Evolutionary conservation across 192 early-diverging fungal species (phyloP).

Genomic region (Dissophora ornata): DNA sequence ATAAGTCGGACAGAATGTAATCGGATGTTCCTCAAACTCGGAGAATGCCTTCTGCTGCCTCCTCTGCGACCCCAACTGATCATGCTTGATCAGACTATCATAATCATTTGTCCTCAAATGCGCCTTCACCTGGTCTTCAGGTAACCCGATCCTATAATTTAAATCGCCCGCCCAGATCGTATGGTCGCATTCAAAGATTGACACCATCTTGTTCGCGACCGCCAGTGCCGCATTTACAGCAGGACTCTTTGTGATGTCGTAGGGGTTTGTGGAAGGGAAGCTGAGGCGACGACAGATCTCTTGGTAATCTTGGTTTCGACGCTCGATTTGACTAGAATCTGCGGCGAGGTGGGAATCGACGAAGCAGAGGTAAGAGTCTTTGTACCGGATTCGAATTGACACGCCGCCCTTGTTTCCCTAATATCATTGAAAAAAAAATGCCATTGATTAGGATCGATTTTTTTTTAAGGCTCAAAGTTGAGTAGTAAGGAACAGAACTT

Average conservation of each 20-base stretch:
- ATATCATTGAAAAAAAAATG: neutral
- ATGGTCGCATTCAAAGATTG: conserved; percentile 80
- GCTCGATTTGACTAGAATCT: conserved; percentile 77
- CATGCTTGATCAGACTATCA: conserved; percentile 75
- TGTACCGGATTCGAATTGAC: conserved; percentile 78
- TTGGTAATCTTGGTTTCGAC: conserved; percentile 90
- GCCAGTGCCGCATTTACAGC: conserved; percentile 30
- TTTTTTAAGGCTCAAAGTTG: neutral
- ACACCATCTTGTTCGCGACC: conserved; percentile 26
- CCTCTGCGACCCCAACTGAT: conserved; percentile 84
- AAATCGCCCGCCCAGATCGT: conserved; percentile 95
- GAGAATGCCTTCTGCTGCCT: conserved; percentile 75
- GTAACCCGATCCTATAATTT: conserved; percentile 87
- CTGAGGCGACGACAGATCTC: conserved; percentile 81
- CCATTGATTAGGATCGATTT: neutral
- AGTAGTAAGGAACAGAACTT: conserved; percentile 15
- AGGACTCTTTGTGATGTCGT: conserved; percentile 49
- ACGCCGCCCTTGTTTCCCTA: conserved; percentile 97
- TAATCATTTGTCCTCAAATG: conserved; percentile 67
- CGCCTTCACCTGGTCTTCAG: conserved; percentile 70
- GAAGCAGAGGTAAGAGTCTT: conserved; percentile 86
- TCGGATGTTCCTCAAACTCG: conserved; percentile 85
- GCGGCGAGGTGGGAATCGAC: conserved; percentile 95
- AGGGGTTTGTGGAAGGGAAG: conserved; percentile 60
- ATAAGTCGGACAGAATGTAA: conserved; percentile 91